Base-by-base conservation (phyloP, 495 filamentous ascomycete genomes). In the Xylaria intraflava region DNA sequence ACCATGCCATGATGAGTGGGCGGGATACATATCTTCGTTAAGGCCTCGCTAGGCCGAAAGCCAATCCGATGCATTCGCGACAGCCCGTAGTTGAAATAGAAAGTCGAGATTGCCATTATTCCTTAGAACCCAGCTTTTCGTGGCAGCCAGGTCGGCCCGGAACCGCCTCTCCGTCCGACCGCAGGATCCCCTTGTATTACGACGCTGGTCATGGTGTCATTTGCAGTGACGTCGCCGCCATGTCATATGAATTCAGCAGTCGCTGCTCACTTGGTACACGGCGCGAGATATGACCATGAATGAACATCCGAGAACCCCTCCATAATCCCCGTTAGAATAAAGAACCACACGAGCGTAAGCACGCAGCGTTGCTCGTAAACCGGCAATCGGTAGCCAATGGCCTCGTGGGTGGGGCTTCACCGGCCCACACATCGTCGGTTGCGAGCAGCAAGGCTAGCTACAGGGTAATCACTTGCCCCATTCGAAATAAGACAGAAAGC, bases 321-420 rank as follows among this genome's bases (percentile, higher is more conserved):
- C 49, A 52, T 19, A 55, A 60, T 59, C 52, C 51, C 60, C 51
- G 53, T 49, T 50, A 30, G 17, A 36, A 38, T n/a, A 20, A 7
- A 27, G 16, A 46, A 12, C 41, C 31, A 23, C 19, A 53, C 31
- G 35, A 31, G 33, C 53, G 56, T 66, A 61, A 64, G 56, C 56
- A 53, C 46, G 54, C 48, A 57, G 41, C 55, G 51, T 40, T 19
- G 56, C 55, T 62, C 64, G 61, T 60, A 64, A 60, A 62, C 43
- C 46, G 54, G 48, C 61, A 59, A 66, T 60, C 56, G 49, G 57
- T 46, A 51, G 46, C 38, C 47, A 51, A 45, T 46, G 17, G 16
- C 20, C 42, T 6, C 9, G 20, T 16, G 43, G 30, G 51, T 53
- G 51, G 51, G 42, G 31, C 51, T 2, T 26, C n/a, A n/a, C 38